Evolutionary conservation across 495 filamentous ascomycete genomes (phyloP).

Genomic region (Geopyxis carbonaria): DNA sequence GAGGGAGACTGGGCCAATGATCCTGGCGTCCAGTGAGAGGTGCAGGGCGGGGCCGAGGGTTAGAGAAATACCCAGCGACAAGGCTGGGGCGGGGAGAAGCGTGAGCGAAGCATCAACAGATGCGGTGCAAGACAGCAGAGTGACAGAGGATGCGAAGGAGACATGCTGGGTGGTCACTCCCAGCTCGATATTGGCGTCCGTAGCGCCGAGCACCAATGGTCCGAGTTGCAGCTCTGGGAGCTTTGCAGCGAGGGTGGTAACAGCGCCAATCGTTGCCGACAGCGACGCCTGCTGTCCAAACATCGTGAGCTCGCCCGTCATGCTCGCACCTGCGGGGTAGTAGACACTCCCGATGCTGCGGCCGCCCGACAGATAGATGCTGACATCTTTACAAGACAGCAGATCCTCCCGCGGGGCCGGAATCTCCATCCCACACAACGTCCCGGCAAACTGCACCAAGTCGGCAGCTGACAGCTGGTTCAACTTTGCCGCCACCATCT

Average conservation of each 20-base stretch:
- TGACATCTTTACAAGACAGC: constrained; percentile 8
- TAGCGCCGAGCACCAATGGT: constrained; percentile 8
- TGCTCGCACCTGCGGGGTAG: constrained; percentile 11
- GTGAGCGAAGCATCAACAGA: constrained; percentile 8
- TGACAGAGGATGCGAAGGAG: constrained; percentile 9
- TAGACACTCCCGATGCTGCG: constrained; percentile 14
- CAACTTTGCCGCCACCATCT: constrained; percentile 10
- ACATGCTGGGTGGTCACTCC: constrained; percentile 13
- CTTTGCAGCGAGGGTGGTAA: constrained; percentile 8
- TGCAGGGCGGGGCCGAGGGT: constrained; percentile 12
- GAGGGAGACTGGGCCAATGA: constrained; percentile 8
- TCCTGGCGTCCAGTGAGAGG: constrained; percentile 7
- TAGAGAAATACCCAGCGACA: constrained; percentile 9
- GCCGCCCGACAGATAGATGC: constrained; percentile 14
- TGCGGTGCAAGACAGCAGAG: constrained; percentile 9
- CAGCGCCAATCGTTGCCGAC: constrained; percentile 11
- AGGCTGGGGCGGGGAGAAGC: constrained; percentile 13
- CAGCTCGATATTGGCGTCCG: constrained; percentile 11
- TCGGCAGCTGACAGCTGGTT: constrained; percentile 11
- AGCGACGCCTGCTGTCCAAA: constrained; percentile 10
- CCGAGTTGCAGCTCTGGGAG: constrained; percentile 12
- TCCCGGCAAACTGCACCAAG: constrained; percentile 10
- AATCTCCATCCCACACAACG: constrained; percentile 7
- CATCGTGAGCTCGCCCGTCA: constrained; percentile 10
- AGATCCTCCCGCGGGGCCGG: constrained; percentile 11